These are phyloP conservation scores for Magnusiomyces suaveolens DNA, from an alignment of 1,139 yeast species.

Conservation along the genomic window DNA sequence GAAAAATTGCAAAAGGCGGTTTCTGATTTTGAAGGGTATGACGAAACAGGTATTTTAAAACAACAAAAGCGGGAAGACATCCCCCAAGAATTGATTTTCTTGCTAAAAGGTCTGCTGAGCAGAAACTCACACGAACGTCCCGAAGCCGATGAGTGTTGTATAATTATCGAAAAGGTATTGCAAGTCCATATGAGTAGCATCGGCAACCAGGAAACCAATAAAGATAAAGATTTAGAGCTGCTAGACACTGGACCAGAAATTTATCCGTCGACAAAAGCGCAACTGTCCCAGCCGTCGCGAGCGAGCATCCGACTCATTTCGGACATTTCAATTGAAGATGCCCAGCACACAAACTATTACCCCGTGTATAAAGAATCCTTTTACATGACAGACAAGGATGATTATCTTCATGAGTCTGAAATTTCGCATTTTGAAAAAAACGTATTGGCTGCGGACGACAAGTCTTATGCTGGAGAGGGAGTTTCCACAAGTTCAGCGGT, in stretches of 20 bases:
- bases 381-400: neutral
- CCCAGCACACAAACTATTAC: neutral
- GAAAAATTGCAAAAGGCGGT: conserved; percentile 38
- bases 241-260: too few relatives aligned
- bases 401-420: too few relatives aligned
- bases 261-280: neutral
- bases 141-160: conserved; percentile 35
- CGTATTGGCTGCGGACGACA: too few relatives aligned
- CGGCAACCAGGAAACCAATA: too few relatives aligned
- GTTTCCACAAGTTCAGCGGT: too few relatives aligned
- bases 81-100: conserved; percentile 33
- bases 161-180: conserved; percentile 22
- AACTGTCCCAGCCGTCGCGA: neutral
- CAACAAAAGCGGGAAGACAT: conserved; percentile 30
- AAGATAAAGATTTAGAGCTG: too few relatives aligned
- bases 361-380: neutral
- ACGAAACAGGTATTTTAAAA: conserved; percentile 15
- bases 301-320: conserved; percentile 2
- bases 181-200: too few relatives aligned
- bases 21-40: conserved; percentile 29
- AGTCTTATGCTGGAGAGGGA: too few relatives aligned
- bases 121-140: conserved; percentile 38
- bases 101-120: conserved; percentile 35
- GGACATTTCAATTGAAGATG: conserved; percentile 4
- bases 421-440: too few relatives aligned